A percentile compares a stretch with the other conserved stretches of the same genome.
These are phyloP conservation scores for Pachyrhizus erosus DNA, from an alignment of 306 rosid species.

Conservation along the genomic window DNA sequence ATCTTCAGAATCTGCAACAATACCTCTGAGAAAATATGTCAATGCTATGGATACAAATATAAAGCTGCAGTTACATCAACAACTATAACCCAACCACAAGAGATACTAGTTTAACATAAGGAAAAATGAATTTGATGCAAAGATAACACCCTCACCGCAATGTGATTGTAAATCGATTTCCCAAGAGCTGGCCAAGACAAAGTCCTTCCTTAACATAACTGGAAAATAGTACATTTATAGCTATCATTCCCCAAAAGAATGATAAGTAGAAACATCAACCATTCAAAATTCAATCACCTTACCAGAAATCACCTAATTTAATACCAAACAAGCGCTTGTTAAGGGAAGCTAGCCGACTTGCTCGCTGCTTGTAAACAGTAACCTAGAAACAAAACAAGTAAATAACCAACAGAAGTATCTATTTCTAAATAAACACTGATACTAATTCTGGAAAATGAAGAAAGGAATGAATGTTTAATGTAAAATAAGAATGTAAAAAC, in stretches of 20 bases:
- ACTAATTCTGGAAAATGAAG: constrained; percentile 8
- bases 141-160: constrained; percentile 68
- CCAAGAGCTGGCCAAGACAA: constrained; percentile 91
- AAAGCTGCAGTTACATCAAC: constrained; percentile 32
- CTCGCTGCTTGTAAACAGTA: constrained; percentile 84
- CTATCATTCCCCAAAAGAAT: constrained; percentile 37
- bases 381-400: constrained; percentile 65
- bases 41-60: constrained; percentile 38
- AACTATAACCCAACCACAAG: not conserved
- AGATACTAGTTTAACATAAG: constrained; percentile 7
- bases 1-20: constrained; percentile 90
- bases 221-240: constrained; percentile 49
- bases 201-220: constrained; percentile 90
- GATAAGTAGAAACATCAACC: constrained; percentile 1
- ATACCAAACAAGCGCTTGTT: constrained; percentile 87
- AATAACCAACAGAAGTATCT: constrained; percentile 33
- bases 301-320: constrained; percentile 95
- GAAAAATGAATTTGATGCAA: constrained; percentile 35
- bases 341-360: constrained; percentile 84
- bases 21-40: constrained; percentile 74
- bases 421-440: constrained; percentile 10
- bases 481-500: constrained; percentile 27
- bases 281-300: constrained; percentile 47
- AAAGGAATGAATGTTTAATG: constrained; percentile 21
- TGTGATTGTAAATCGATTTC: constrained; percentile 85